A percentile compares a stretch with the other conserved stretches of the same genome.
These are phyloP conservation scores for Neonectria faginata DNA, from an alignment of 2,329 filamentous ascomycete genomes.

Conservation along the genomic window DNA sequence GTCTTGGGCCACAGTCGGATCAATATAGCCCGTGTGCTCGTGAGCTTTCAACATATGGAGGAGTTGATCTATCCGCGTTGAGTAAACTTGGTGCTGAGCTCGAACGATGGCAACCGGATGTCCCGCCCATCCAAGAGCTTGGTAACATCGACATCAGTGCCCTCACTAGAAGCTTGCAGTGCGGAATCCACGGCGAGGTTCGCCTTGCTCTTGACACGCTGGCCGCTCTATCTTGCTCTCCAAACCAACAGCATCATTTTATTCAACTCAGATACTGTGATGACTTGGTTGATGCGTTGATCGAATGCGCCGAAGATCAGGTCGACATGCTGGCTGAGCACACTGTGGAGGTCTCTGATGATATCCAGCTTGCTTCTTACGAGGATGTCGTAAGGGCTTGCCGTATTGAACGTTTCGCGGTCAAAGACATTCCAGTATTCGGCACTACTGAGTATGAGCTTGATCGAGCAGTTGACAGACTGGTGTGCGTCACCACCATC, in stretches of 20 bases:
- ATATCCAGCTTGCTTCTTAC: conserved; percentile 84
- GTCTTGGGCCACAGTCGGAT: conserved; percentile 59
- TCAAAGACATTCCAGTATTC: conserved; percentile 79
- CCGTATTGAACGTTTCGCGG: conserved; percentile 75
- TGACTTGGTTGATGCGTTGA: conserved; percentile 85
- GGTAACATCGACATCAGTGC: conserved; percentile 92
- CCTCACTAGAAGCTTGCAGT: conserved; percentile 88
- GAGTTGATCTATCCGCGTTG: conserved; percentile 75
- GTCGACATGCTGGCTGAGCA: conserved; percentile 86
- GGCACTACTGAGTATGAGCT: conserved; percentile 84
- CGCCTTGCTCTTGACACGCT: conserved; percentile 89
- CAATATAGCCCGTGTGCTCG: conserved; percentile 68
- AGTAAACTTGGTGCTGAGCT: conserved; percentile 75
- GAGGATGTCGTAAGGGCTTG: conserved; percentile 89
- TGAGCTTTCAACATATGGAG: conserved; percentile 73
- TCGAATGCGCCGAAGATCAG: conserved; percentile 93
- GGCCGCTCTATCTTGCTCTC: conserved; percentile 72
- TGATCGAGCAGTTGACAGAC: conserved; percentile 84
- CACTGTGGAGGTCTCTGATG: conserved; percentile 86
- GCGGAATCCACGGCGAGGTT: conserved; percentile 90
- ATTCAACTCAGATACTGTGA: conserved; percentile 80
- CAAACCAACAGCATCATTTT: conserved; percentile 76
- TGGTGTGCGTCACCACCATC: conserved; percentile 93
- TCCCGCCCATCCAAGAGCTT: conserved; percentile 80
- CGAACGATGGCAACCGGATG: conserved; percentile 75